A percentile compares a stretch with the other conserved stretches of the same genome.
Conservation (phyloP, 2,329 filamentous ascomycete species). For the Rutstroemia sydowiana region DNA sequence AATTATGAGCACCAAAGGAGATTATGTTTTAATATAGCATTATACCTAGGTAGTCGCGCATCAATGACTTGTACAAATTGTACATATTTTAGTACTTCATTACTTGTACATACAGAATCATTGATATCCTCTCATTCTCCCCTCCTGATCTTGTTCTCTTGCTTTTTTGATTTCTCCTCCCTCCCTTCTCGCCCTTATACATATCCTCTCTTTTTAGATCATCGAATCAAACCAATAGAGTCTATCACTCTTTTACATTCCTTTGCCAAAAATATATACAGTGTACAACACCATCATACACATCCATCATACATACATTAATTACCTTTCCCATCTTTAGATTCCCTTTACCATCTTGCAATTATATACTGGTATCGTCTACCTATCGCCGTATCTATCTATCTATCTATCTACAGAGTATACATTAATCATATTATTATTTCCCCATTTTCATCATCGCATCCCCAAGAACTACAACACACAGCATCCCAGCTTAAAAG, state of each 20-base stretch:
- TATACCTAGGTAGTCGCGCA: no score
- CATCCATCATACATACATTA: not conserved
- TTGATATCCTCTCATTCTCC: slow-evolving; percentile 10
- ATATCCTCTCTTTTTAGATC: not conserved
- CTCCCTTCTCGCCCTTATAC: slow-evolving; percentile 1
- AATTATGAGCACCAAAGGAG: not conserved
- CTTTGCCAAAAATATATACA: not conserved
- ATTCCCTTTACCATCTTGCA: not conserved
- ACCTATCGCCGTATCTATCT: no score
- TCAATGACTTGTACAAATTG: slow-evolving; percentile 11
- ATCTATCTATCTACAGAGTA: no score
- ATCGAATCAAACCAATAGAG: not conserved
- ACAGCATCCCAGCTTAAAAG: no score
- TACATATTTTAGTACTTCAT: no score
- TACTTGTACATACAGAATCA: not conserved
- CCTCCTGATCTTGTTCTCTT: slow-evolving; percentile 8
- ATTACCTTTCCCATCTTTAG: not conserved
- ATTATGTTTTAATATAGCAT: not conserved
- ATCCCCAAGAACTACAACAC: no score
- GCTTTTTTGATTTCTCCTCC: slow-evolving; percentile 1
- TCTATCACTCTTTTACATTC: not conserved
- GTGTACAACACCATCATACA: no score
- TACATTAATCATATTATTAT: no score
- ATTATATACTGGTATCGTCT: not conserved
- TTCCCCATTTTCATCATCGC: no score